phyloP scores from a whole-genome alignment of 108 stramenopile genomes.

The Nitzschia sp. region DNA sequence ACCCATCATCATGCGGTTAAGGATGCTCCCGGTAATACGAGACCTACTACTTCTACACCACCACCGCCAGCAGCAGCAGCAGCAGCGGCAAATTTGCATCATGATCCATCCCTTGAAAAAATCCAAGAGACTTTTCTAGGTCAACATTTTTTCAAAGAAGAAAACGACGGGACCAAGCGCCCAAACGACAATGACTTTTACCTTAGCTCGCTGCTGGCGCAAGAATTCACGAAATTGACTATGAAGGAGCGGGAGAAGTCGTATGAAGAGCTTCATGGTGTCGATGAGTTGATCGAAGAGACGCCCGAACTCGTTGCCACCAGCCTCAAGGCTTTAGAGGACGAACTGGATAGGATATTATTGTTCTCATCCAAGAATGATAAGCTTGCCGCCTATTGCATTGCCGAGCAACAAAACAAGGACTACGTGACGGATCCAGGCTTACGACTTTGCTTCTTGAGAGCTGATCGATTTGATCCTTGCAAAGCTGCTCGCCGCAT shows the following conservation, averaged over 20 bases:
- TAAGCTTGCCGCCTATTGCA: constrained; percentile 15
- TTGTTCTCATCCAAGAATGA: no score
- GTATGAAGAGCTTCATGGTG: constrained; percentile 37
- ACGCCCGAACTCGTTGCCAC: constrained; percentile 4
- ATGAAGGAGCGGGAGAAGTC: constrained; percentile 15
- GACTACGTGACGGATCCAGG: not conserved
- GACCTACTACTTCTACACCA: no score
- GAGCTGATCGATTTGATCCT: constrained; percentile 22
- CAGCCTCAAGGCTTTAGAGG: not conserved
- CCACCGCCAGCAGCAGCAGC: no score
- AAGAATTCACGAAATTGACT: constrained; percentile 28
- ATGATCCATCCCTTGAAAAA: no score
- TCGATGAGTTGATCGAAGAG: constrained; percentile 3
- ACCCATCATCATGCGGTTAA: no score
- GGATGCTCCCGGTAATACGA: no score
- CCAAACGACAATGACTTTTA: no score
- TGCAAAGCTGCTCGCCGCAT: constrained; percentile 13
- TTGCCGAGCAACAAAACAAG: not conserved
- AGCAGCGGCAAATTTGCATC: no score
- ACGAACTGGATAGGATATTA: constrained; percentile 7
- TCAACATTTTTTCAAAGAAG: no score
- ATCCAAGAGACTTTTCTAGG: no score
- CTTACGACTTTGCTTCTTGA: constrained; percentile 18
- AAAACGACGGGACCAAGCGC: no score
- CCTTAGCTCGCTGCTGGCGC: constrained; percentile 13